Conservation (phyloP, 2,329 filamentous ascomycete genomes). For the Elsinoe ampelina region DNA sequence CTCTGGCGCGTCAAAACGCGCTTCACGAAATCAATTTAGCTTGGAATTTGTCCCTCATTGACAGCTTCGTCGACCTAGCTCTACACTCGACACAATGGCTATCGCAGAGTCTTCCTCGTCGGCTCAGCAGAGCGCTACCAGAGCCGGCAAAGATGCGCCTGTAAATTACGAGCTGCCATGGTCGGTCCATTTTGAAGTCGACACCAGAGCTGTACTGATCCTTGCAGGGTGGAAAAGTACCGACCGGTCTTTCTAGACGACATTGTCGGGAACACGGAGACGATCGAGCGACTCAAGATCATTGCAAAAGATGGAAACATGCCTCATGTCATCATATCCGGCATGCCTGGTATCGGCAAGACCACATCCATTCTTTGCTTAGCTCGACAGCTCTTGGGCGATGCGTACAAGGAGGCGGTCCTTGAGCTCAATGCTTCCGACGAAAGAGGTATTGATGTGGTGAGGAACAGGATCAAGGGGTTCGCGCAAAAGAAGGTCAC, state of each 20-base stretch:
- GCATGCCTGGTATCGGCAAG: slow-evolving; percentile 98
- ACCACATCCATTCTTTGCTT: slow-evolving; percentile 92
- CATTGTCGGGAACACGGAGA: slow-evolving; percentile 95
- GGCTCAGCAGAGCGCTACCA: slow-evolving; percentile 30
- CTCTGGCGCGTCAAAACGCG: slow-evolving; percentile 8
- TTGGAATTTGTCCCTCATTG: background rate
- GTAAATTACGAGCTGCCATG: slow-evolving; percentile 69
- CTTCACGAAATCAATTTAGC: slow-evolving; percentile 10
- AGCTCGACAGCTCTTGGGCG: slow-evolving; percentile 80
- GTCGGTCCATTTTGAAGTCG: slow-evolving; percentile 35
- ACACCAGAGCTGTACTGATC: slow-evolving; percentile 13
- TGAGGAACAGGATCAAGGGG: slow-evolving; percentile 92
- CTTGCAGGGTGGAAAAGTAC: slow-evolving; percentile 89
- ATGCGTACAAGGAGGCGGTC: slow-evolving; percentile 94
- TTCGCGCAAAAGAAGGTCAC: slow-evolving; percentile 99
- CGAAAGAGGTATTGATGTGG: slow-evolving; percentile 93
- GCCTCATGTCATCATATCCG: slow-evolving; percentile 98
- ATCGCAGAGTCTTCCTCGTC: slow-evolving; percentile 36
- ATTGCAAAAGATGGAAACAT: slow-evolving; percentile 98
- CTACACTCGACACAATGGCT: slow-evolving; percentile 28
- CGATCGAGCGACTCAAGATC: slow-evolving; percentile 92
- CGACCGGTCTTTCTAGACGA: slow-evolving; percentile 90
- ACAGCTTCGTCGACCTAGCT: background rate
- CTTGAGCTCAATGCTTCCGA: slow-evolving; percentile 94
- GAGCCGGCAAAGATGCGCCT: slow-evolving; percentile 31